These are phyloP conservation scores for Alnus glutinosa DNA, from an alignment of 306 rosid genomes.

Conservation along the genomic window DNA sequence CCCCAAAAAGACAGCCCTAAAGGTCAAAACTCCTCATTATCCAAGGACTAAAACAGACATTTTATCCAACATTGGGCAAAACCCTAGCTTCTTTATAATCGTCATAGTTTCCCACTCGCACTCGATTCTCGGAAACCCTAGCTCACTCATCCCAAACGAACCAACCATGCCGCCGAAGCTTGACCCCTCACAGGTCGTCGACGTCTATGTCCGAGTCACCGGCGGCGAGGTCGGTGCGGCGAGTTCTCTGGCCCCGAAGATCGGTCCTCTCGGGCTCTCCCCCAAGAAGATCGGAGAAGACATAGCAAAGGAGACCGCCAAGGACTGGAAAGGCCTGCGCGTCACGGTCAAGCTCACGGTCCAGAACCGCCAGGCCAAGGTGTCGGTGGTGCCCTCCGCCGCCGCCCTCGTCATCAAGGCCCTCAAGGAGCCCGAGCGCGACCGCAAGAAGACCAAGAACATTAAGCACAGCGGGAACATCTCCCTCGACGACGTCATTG, in stretches of 20 bases:
- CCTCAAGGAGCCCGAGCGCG: slow-evolving; percentile 86
- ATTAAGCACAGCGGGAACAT: slow-evolving; percentile 85
- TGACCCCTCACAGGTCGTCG: slow-evolving; percentile 85
- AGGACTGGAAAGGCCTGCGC: slow-evolving; percentile 91
- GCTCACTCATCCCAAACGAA: background rate
- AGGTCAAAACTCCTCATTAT: no score
- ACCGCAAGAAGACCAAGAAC: slow-evolving; percentile 77
- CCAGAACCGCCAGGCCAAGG: slow-evolving; percentile 93
- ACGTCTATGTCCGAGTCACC: slow-evolving; percentile 83
- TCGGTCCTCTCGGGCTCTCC: slow-evolving; percentile 91
- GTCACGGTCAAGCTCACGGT: slow-evolving; percentile 93
- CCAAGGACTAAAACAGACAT: no score
- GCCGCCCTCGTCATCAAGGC: slow-evolving; percentile 92
- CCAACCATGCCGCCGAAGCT: slow-evolving; percentile 86
- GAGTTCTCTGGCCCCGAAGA: slow-evolving; percentile 89
- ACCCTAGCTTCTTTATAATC: slow-evolving; percentile 29
- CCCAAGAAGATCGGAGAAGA: slow-evolving; percentile 96
- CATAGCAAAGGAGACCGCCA: slow-evolving; percentile 89
- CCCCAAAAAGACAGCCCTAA: no score
- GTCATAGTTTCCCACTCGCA: background rate
- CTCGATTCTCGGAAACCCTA: slow-evolving; percentile 36
- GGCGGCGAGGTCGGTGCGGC: slow-evolving; percentile 98
- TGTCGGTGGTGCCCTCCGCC: slow-evolving; percentile 86
- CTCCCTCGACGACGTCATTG: slow-evolving; percentile 83
- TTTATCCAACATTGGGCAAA: slow-evolving; percentile 7